Evolutionary conservation across 768 basidiomycete genomes (phyloP).

Genomic region (Leccinum truebloodii): DNA sequence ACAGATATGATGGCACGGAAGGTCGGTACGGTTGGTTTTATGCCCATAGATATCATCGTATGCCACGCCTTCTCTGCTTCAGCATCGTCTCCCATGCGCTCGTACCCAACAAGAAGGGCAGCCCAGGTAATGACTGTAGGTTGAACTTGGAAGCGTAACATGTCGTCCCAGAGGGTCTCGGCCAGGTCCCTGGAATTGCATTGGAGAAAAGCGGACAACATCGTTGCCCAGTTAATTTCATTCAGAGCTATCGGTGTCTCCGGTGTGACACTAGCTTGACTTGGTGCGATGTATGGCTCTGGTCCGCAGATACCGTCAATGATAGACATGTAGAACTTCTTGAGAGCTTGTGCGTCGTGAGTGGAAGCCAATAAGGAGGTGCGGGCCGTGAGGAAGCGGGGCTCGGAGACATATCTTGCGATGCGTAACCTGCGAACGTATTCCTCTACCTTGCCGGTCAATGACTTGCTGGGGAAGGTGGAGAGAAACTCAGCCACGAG

Average conservation of each 20-base stretch:
- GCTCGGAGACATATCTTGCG: constrained; percentile 53
- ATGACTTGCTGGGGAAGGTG: constrained; percentile 35
- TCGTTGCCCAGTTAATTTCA: constrained; percentile 60
- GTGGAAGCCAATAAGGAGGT: constrained; percentile 46
- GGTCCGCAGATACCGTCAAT: constrained; percentile 51
- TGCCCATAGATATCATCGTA: constrained; percentile 55
- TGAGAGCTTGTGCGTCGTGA: constrained; percentile 35
- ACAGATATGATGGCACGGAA: constrained; percentile 73
- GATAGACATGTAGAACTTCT: constrained; percentile 52
- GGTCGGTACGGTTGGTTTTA: constrained; percentile 59
- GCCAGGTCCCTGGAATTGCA: constrained; percentile 58
- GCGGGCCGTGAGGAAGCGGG: constrained; percentile 50
- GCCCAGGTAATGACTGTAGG: constrained; percentile 71
- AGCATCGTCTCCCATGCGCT: constrained; percentile 46
- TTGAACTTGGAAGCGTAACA: constrained; percentile 46
- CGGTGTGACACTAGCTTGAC: constrained; percentile 37
- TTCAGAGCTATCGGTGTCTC: constrained; percentile 52
- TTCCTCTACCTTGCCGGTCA: constrained; percentile 42
- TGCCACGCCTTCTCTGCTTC: constrained; percentile 64
- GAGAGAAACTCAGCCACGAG: constrained; percentile 42
- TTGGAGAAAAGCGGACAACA: constrained; percentile 65
- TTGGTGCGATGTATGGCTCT: constrained; percentile 54
- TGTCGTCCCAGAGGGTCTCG: constrained; percentile 67
- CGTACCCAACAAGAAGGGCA: constrained; percentile 65
- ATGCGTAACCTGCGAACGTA: constrained; percentile 52